Conservation (phyloP, 805 yeast genomes). For the Lipomyces kockii region DNA sequence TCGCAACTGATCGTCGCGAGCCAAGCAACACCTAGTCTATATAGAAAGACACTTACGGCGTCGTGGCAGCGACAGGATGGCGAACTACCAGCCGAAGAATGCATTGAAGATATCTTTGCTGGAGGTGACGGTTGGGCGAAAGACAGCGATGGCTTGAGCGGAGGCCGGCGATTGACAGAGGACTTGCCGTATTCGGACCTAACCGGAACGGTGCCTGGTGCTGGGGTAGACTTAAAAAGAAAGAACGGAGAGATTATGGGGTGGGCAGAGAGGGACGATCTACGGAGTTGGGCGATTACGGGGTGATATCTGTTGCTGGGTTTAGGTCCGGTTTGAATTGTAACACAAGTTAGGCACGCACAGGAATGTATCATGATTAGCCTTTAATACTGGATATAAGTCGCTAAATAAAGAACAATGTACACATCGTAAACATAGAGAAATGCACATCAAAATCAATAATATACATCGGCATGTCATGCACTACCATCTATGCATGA, state of each 20-base stretch:
- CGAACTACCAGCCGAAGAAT: constrained; percentile 59
- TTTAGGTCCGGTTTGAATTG: background rate
- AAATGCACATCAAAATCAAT: background rate
- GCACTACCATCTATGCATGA: background rate
- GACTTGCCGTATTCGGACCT: constrained; percentile 73
- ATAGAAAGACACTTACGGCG: constrained; percentile 33
- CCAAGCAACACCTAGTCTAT: constrained; percentile 27
- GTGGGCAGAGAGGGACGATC: constrained; percentile 29
- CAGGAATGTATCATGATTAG: background rate
- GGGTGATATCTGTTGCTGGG: background rate
- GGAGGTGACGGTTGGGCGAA: constrained; percentile 64
- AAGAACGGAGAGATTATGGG: constrained; percentile 30
- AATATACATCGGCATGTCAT: background rate
- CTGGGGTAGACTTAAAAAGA: constrained; percentile 19
- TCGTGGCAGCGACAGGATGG: constrained; percentile 38
- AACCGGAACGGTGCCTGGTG: constrained; percentile 24
- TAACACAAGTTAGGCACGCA: background rate
- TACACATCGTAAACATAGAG: background rate
- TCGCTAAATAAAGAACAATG: background rate
- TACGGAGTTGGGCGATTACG: constrained; percentile 34
- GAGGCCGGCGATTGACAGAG: constrained; percentile 46
- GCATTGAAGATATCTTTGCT: constrained; percentile 73
- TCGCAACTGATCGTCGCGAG: constrained; percentile 4
- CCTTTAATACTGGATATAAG: background rate
- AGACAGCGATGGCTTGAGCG: constrained; percentile 23